These are phyloP conservation scores for Aristolochia fimbriata DNA, from an alignment of 164 flowering plant genomes.

Conservation along the genomic window DNA sequence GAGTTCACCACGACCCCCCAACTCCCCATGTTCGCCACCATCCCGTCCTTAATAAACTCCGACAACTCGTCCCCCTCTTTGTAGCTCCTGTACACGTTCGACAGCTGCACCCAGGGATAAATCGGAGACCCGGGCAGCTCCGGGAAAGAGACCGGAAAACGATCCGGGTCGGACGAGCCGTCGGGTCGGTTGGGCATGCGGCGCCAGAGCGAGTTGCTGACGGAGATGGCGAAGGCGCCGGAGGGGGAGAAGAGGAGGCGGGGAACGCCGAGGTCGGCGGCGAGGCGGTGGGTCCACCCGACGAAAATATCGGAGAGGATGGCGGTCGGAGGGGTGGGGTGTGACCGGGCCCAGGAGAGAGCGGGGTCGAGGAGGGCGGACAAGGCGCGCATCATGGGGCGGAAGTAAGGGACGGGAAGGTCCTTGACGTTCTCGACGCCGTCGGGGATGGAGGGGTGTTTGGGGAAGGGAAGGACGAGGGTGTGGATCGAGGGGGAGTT, in stretches of 20 bases:
- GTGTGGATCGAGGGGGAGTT: constrained; percentile 15
- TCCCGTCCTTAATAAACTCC: constrained; percentile 6
- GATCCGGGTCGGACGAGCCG: constrained; percentile 1
- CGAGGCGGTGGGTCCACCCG: constrained; percentile 34
- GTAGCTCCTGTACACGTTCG: constrained; percentile 1
- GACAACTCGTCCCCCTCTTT: constrained; percentile 1
- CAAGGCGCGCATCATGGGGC: constrained; percentile 6
- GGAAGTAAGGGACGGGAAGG: constrained; percentile 1
- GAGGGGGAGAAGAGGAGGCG: constrained; percentile 33
- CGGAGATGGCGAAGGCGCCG: constrained; percentile 16
- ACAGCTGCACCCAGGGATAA: constrained; percentile 18
- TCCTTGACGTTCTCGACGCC: constrained; percentile 10
- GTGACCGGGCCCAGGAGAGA: constrained; percentile 19
- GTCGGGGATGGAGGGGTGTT: constrained; percentile 13
- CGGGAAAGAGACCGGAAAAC: neutral
- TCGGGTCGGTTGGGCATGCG: constrained; percentile 9
- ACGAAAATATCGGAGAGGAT: constrained; percentile 29
- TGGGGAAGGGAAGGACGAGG: constrained; percentile 22
- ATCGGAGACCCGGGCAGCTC: constrained; percentile 9
- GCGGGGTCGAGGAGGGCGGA: constrained; percentile 8
- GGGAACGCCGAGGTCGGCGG: constrained; percentile 16
- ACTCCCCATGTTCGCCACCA: constrained; percentile 11
- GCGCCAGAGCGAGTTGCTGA: constrained; percentile 9
- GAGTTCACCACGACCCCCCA: constrained; percentile 32
- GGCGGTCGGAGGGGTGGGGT: constrained; percentile 19